These are phyloP conservation scores for Russula foetens DNA, from an alignment of 768 basidiomycete species.

Conservation along the genomic window DNA sequence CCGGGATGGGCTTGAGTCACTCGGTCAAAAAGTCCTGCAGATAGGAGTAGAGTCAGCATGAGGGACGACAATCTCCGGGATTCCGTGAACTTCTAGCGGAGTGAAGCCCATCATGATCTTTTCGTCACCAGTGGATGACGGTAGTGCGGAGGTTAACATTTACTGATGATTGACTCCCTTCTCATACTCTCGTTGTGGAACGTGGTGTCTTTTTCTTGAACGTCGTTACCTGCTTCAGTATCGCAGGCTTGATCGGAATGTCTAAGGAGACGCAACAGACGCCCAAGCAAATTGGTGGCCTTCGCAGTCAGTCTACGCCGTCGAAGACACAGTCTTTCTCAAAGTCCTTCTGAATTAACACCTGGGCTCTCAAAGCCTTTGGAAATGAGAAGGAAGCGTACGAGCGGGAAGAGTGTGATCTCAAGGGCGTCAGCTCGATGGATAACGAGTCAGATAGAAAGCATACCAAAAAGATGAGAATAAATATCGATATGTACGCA, in stretches of 20 bases:
- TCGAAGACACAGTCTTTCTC: constrained; percentile 36
- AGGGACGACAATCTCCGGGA: not conserved
- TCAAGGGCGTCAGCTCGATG: constrained; percentile 20
- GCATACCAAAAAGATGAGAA: constrained; percentile 51
- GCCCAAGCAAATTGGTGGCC: too few species aligned
- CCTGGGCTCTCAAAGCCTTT: constrained; percentile 64
- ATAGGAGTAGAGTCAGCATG: not conserved
- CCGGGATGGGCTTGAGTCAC: constrained; percentile 40
- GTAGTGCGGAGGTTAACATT: not conserved
- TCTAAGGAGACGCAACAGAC: not conserved
- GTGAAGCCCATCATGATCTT: too few species aligned
- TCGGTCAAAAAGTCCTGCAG: not conserved
- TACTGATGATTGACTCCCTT: not conserved
- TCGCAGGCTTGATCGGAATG: not conserved
- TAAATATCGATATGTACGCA: constrained; percentile 56
- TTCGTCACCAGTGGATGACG: constrained; percentile 4
- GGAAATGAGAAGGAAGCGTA: constrained; percentile 44
- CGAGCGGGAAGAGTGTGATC: constrained; percentile 60
- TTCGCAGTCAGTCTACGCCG: constrained; percentile 22
- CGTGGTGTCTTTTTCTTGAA: not conserved
- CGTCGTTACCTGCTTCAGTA: not conserved
- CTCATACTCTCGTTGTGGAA: not conserved
- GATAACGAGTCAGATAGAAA: not conserved
- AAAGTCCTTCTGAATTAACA: constrained; percentile 47
- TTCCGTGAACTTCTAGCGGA: not conserved